Conservation (phyloP, 768 basidiomycete species). For the Sporobolomyces phaffii region DNA sequence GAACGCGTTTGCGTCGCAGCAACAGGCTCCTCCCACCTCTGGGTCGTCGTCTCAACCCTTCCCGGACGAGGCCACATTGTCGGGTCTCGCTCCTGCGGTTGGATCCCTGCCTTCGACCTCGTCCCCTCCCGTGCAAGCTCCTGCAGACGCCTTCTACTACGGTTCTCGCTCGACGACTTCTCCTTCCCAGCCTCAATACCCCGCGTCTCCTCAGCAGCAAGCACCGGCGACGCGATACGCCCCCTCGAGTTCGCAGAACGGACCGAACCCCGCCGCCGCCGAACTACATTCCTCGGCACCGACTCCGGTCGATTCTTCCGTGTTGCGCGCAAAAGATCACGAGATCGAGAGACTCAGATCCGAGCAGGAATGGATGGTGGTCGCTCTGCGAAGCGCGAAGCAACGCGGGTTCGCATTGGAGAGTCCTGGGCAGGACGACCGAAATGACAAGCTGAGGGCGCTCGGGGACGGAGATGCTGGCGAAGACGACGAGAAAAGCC, state of each 20-base stretch:
- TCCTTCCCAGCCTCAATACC: conserved; percentile 37
- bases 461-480: conserved; percentile 1
- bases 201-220: conserved; percentile 48
- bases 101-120: conserved; percentile 11
- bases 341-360: conserved; percentile 71
- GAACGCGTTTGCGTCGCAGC: neutral
- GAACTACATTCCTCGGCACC: conserved; percentile 8
- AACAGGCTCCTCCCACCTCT: neutral
- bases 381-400: conserved; percentile 66
- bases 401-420: conserved; percentile 62
- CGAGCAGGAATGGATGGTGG: conserved; percentile 79
- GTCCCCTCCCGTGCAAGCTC: conserved; percentile 46
- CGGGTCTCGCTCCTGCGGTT: conserved; percentile 4
- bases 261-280: too few relatives aligned
- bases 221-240: neutral
- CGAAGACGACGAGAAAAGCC: neutral
- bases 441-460: neutral
- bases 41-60: neutral
- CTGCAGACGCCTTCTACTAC: conserved; percentile 59
- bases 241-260: neutral
- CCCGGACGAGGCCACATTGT: neutral
- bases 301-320: conserved; percentile 1
- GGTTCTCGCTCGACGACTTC: neutral
- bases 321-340: conserved; percentile 21
- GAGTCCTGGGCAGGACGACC: neutral